Conservation (phyloP, 1,284 basidiomycete species). For the Tremellales sp. region DNA sequence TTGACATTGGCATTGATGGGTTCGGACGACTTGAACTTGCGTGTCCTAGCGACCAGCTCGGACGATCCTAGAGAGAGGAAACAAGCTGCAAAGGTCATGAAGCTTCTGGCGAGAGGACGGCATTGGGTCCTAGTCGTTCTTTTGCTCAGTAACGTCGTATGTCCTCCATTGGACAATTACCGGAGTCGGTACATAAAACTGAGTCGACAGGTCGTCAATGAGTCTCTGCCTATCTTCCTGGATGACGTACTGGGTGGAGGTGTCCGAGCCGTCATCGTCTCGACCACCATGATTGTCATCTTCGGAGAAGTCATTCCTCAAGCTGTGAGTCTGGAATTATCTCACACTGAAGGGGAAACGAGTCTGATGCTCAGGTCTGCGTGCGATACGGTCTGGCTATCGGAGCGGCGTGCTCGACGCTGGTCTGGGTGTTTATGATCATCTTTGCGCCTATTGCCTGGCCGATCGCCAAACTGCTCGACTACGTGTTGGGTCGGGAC, state of each 20-base stretch:
- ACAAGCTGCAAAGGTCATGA: slow-evolving; percentile 71
- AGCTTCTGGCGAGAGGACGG: slow-evolving; percentile 71
- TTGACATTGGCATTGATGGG: slow-evolving; percentile 92
- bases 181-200: neutral
- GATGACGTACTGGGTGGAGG: slow-evolving; percentile 84
- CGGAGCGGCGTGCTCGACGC: slow-evolving; percentile 81
- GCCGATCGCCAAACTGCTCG: slow-evolving; percentile 83
- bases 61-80: slow-evolving; percentile 62
- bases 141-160: slow-evolving; percentile 75
- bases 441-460: slow-evolving; percentile 73
- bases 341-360: neutral
- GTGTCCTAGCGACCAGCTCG: slow-evolving; percentile 76
- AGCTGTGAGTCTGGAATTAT: slow-evolving; percentile 40
- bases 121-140: slow-evolving; percentile 95
- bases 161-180: slow-evolving; percentile 47
- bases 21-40: slow-evolving; percentile 84
- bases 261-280: slow-evolving; percentile 71
- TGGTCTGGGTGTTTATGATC: slow-evolving; percentile 68
- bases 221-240: slow-evolving; percentile 84
- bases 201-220: slow-evolving; percentile 66
- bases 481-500: slow-evolving; percentile 67
- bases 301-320: slow-evolving; percentile 79
- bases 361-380: slow-evolving; percentile 59
- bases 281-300: slow-evolving; percentile 72
- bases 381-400: slow-evolving; percentile 88